Percentiles rank a stretch among this genome's conserved stretches.
Conservation (phyloP, 2,329 filamentous ascomycete species). For the Diaporthe sp. region DNA sequence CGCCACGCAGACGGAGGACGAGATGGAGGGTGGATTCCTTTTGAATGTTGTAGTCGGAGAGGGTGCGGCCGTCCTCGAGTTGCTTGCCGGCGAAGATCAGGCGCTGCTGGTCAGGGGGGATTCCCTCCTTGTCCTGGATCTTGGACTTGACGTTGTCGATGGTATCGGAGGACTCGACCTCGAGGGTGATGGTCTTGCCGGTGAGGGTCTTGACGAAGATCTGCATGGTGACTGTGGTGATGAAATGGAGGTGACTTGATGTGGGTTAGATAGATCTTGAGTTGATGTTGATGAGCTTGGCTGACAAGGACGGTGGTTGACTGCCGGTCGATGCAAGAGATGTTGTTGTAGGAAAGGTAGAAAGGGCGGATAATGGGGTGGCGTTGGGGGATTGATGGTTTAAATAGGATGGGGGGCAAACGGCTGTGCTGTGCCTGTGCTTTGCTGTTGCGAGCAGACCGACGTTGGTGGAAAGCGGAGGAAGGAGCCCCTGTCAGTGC, state of each 20-base stretch:
- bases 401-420: slow-evolving; percentile 37
- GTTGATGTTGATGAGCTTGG: slow-evolving; percentile 19
- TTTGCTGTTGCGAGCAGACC: background rate
- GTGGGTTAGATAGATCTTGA: slow-evolving; percentile 62
- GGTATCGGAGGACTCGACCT: slow-evolving; percentile 90
- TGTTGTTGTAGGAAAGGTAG: background rate
- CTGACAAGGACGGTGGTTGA: background rate
- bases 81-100: slow-evolving; percentile 97
- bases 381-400: slow-evolving; percentile 15
- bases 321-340: background rate
- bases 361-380: fast-evolving
- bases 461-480: slow-evolving; percentile 25
- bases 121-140: slow-evolving; percentile 98
- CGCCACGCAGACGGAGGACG: slow-evolving; percentile 89
- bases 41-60: slow-evolving; percentile 95
- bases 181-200: slow-evolving; percentile 93
- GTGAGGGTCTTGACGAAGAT: slow-evolving; percentile 90
- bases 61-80: slow-evolving; percentile 91
- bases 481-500: slow-evolving; percentile 29
- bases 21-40: slow-evolving; percentile 91
- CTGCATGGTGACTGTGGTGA: slow-evolving; percentile 60
- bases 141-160: slow-evolving; percentile 98
- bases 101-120: slow-evolving; percentile 95
- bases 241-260: slow-evolving; percentile 76
- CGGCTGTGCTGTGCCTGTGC: slow-evolving; percentile 8